Base-by-base conservation (phyloP, 345 rosid genomes). In the Populus simonii region DNA sequence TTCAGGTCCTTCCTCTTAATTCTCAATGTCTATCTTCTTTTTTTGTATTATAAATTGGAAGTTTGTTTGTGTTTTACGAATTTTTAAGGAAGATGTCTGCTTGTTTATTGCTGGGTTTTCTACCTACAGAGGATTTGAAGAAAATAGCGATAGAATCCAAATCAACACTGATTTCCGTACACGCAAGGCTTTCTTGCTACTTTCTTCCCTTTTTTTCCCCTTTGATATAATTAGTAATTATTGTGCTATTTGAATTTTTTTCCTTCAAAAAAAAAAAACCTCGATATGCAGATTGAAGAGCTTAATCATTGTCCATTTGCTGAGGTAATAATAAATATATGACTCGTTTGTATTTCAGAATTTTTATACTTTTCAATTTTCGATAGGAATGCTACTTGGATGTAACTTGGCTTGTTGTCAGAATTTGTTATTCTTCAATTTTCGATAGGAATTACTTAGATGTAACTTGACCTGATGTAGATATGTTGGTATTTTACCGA, bases 401-500 rank as follows among this genome's bases (percentile, higher is more conserved):
- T 51, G 38, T 47, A 47, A 20, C 75, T 29, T 73, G 39, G 36
- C 75, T 29, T 73, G 39, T 76, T 68, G 59, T 76, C 36, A 33
- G 49, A 15, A 7, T 70, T 20, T 3, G 31, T 71, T 41, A 53
- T 35, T 62, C 49, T 23, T 41, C 3, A 13, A 38, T 67, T 69
- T 38, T 68, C 27, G 29, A 72, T 47, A 72, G 1, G 55, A 23
- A 43, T 63, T 15, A 27, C 25, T 63, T 43, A 9, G 5, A 8
- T 47, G 36, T 51, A 47, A 18, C 74, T 29, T 73, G 38, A 43
- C 20, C 22, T 53, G 33, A 73, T 69, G 61, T 76, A 80, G 97
- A 89, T 96, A 74, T 91, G 98, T 81, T 96, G 97, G 96, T 93
- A 93, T 80, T 92, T 96, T 38, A 85, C 97, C 5, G 90, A 88